Percentiles rank a stretch among this genome's conserved stretches.
phyloP scores from a whole-genome alignment of 805 yeast genomes.

The Maudiozyma pseudohumilis region DNA sequence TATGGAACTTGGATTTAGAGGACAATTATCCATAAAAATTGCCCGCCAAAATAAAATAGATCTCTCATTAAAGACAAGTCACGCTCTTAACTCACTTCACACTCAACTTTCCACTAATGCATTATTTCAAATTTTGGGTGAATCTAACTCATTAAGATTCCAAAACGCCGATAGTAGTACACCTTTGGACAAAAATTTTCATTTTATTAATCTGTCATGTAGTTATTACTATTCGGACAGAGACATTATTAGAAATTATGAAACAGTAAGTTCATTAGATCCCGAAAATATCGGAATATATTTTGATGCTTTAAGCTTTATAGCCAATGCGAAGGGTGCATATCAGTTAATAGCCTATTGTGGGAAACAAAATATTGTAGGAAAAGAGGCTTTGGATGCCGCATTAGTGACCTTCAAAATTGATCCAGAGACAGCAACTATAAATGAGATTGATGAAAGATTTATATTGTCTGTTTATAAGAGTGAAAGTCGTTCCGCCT shows the following conservation, averaged over 20 bases:
- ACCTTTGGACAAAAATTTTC: conserved; percentile 20
- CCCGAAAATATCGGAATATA: conserved; percentile 39
- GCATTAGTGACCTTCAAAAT: conserved; percentile 32
- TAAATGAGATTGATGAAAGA: conserved; percentile 19
- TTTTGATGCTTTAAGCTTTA: conserved; percentile 45
- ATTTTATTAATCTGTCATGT: conserved; percentile 39
- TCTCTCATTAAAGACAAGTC: conserved; percentile 11
- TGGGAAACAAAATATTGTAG: conserved; percentile 42
- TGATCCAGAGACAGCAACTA: conserved; percentile 20
- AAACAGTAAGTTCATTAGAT: conserved; percentile 34
- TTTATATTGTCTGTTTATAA: conserved; percentile 28
- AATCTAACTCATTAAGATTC: conserved; percentile 14
- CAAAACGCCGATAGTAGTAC: conserved; percentile 3
- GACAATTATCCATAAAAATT: conserved; percentile 25
- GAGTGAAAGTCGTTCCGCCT: conserved; percentile 15
- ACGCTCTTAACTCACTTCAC: conserved; percentile 23
- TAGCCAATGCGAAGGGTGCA: conserved; percentile 41
- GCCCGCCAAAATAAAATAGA: conserved; percentile 6
- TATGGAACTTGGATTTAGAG: conserved; percentile 42
- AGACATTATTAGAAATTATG: conserved; percentile 39
- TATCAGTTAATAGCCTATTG: conserved; percentile 41
- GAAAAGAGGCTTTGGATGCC: conserved; percentile 37
- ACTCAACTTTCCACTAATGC: conserved; percentile 20
- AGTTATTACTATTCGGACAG: conserved; percentile 42
- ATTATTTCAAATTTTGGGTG: conserved; percentile 28